Evolutionary conservation across 2,329 filamentous ascomycete species (phyloP).

Genomic region (Graphilbum ipis-grandicollis): DNA sequence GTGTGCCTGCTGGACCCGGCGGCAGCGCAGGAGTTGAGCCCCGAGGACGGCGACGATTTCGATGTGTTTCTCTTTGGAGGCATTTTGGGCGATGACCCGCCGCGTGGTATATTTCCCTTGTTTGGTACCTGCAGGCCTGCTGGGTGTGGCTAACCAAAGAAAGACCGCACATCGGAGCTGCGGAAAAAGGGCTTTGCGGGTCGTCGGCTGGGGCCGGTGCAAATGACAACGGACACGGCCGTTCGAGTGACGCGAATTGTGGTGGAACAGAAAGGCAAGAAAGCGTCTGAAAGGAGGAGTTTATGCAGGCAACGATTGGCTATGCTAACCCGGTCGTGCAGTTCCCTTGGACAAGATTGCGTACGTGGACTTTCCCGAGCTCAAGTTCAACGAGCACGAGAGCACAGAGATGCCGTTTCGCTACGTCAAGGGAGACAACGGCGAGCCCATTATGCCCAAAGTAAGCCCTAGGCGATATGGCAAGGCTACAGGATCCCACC

Average conservation of each 20-base stretch:
- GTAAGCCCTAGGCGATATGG: too few relatives aligned
- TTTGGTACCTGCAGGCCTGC: background rate
- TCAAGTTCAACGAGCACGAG: conserved; percentile 80
- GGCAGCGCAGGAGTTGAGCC: conserved; percentile 61
- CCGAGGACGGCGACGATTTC: conserved; percentile 67
- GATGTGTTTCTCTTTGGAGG: conserved; percentile 91
- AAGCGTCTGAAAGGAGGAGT: too few relatives aligned
- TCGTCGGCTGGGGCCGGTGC: conserved; percentile 71
- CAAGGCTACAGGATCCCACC: too few relatives aligned
- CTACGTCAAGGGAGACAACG: conserved; percentile 63
- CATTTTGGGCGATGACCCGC: conserved; percentile 88
- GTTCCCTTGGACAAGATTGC: conserved; percentile 62
- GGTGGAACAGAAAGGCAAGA: conserved; percentile 64
- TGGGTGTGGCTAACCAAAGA: conserved; percentile 2
- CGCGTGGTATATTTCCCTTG: conserved; percentile 51
- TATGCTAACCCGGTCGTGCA: conserved; percentile 21
- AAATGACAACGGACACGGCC: conserved; percentile 98
- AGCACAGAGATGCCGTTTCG: conserved; percentile 97
- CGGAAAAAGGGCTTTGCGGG: conserved; percentile 85
- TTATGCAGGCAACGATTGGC: background rate
- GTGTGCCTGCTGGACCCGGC: conserved; percentile 85
- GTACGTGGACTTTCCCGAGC: conserved; percentile 77
- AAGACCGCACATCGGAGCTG: conserved; percentile 89
- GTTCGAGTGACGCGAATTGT: conserved; percentile 86
- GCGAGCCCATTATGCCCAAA: conserved; percentile 78